phyloP scores from a whole-genome alignment of 306 rosid genomes.

The Medicago arabica region DNA sequence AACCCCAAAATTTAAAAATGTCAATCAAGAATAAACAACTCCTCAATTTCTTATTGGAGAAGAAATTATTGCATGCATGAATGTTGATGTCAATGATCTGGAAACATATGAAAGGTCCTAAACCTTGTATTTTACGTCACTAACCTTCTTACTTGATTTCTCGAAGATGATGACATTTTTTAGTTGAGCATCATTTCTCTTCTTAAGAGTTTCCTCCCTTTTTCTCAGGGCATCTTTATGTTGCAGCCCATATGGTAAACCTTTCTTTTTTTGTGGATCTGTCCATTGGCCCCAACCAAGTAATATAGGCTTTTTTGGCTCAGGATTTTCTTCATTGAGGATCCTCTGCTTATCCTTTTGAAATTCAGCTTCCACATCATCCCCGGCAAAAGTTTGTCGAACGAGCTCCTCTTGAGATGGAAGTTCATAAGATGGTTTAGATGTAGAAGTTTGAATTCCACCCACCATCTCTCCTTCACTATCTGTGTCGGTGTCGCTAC shows the following conservation, averaged over 20 bases:
- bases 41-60: background rate
- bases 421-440: constrained; percentile 42
- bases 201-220: constrained; percentile 52
- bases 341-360: constrained; percentile 72
- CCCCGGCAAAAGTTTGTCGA: constrained; percentile 86
- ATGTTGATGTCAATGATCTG: background rate
- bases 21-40: constrained; percentile 13
- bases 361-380: constrained; percentile 84
- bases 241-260: constrained; percentile 82
- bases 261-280: constrained; percentile 75
- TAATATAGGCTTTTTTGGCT: constrained; percentile 78
- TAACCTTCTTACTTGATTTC: constrained; percentile 50
- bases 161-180: constrained; percentile 88
- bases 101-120: background rate
- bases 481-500: constrained; percentile 70
- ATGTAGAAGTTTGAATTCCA: background rate
- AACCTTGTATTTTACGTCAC: no score
- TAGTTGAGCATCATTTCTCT: constrained; percentile 83
- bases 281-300: constrained; percentile 99
- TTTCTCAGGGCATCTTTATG: constrained; percentile 69
- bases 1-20: background rate
- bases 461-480: constrained; percentile 42
- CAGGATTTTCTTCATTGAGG: constrained; percentile 82
- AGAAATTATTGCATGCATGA: no score
- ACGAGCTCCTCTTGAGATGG: constrained; percentile 93